Evolutionary conservation across 2,329 filamentous ascomycete species (phyloP).

Genomic region (Venturia pyrina): DNA sequence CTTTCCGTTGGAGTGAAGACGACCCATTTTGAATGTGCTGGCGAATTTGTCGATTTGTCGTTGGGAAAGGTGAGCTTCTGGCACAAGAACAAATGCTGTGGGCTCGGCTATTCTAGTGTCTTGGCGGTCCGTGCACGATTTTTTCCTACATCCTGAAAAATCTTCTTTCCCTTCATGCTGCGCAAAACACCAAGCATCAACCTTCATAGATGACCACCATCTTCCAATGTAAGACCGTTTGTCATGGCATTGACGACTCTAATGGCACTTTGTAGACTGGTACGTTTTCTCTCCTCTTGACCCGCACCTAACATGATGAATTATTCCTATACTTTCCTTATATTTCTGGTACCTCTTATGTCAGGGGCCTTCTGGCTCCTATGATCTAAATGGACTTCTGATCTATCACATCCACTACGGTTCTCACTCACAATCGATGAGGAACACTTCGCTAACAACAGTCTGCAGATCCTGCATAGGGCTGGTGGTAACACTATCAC

Average conservation of each 20-base stretch:
- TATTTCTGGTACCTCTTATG: conserved; percentile 97
- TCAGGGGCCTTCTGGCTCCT: conserved; percentile 55
- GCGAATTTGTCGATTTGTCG: background rate
- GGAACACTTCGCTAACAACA: background rate
- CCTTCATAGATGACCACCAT: background rate
- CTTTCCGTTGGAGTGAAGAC: conserved; percentile 98
- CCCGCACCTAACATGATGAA: conserved; percentile 48
- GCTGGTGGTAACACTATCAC: background rate
- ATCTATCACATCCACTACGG: conserved; percentile 25
- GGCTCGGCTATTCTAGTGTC: background rate
- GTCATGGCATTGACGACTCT: background rate
- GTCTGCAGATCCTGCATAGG: background rate
- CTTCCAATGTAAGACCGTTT: background rate
- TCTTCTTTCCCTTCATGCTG: background rate
- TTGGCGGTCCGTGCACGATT: background rate
- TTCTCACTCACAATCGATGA: background rate
- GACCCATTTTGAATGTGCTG: conserved; percentile 61
- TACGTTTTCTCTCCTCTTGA: conserved; percentile 2
- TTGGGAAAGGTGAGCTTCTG: background rate
- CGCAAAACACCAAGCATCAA: background rate
- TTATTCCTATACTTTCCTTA: conserved; percentile 41
- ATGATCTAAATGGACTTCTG: conserved; percentile 89
- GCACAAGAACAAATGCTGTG: background rate
- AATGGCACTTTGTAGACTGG: background rate
- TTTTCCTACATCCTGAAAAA: background rate